These are phyloP conservation scores for Xylaria castorea DNA, from an alignment of 495 filamentous ascomycete genomes.

Conservation along the genomic window DNA sequence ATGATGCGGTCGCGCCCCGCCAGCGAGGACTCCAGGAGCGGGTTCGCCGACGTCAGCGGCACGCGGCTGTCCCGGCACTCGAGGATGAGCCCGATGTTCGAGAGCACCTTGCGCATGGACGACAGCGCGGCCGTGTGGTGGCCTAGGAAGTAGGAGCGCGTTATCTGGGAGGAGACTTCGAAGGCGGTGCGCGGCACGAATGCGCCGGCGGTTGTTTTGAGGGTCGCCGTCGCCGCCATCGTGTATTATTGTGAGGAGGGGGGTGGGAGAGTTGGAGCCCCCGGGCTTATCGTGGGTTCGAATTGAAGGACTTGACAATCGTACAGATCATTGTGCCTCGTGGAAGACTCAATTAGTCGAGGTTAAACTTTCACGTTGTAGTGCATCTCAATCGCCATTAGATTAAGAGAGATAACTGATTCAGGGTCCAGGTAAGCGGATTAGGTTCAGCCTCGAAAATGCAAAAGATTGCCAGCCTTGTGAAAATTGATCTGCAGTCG, in stretches of 20 bases:
- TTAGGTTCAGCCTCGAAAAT: neutral
- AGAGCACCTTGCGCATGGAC: constrained; percentile 85
- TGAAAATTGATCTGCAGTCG: neutral
- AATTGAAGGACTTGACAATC: neutral
- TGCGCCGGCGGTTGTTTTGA: constrained; percentile 29
- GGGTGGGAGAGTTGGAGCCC: neutral
- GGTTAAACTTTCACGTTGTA: neutral
- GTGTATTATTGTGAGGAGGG: neutral
- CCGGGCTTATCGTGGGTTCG: neutral
- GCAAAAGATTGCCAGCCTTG: constrained; percentile 15
- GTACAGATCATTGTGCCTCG: neutral
- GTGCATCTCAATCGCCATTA: neutral
- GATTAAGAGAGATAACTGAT: neutral
- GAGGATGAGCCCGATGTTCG: constrained; percentile 83
- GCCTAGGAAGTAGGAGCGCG: constrained; percentile 94
- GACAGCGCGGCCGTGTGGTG: constrained; percentile 85
- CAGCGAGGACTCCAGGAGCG: constrained; percentile 82
- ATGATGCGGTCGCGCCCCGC: constrained; percentile 72
- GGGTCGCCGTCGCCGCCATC: constrained; percentile 3
- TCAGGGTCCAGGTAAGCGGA: neutral
- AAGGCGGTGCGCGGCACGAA: constrained; percentile 81
- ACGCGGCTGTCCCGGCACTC: constrained; percentile 95
- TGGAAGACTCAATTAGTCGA: neutral
- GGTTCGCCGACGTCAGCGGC: constrained; percentile 87
- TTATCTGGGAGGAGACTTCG: constrained; percentile 66